Evolutionary conservation across 768 basidiomycete species (phyloP), one percentile per base, ranked within the genome.

Genomic region (Tylopilus cervinicoccineus): DNA sequence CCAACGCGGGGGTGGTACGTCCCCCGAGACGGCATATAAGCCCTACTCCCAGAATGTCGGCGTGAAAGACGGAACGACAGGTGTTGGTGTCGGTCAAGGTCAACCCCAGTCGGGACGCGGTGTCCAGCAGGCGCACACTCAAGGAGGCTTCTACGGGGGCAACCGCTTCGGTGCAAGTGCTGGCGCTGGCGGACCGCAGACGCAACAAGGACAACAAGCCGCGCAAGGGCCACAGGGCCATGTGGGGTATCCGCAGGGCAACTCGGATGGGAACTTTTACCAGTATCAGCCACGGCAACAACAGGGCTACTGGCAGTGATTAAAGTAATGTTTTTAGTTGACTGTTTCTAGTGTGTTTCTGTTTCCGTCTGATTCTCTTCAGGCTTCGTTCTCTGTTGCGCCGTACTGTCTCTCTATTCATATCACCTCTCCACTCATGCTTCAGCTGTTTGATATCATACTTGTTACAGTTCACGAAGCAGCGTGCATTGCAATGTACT

Each of bases 11-110:
- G 72, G 74, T 17, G 78, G 76, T 28, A 72, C 74, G 13, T 87
- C 86, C 6, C 86, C 87, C 1, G 88, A 89, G 66, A 70, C 80
- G 8, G 70, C 84, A 14, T 89, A 87, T 69, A 89, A 90, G 61
- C 82, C 85, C 11, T 89, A 88, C 59, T 78, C 76, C 41, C 69
- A 64, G 45, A 68, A 67, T 42, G 71, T 67, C n/a, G 67, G 65
- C 5, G 71, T 76, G 11, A 86, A 87, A 71, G 87, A 86, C 48
- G 78, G 79, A 3, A 53, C 76, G 2, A 68, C 73, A 17, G 72
- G 74, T 19, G 75, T 71, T 32, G 72, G 76, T 13, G 71, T 73
- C 17, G 68, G 61, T 6, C 60, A 61, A 52, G 58, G 70, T 1
- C 61, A 62, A 32, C 69, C 69, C 12, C 75, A 74, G 47, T 69